Evolutionary conservation across 257 asterid species (phyloP).

Genomic region (Solanum medicagineum): DNA sequence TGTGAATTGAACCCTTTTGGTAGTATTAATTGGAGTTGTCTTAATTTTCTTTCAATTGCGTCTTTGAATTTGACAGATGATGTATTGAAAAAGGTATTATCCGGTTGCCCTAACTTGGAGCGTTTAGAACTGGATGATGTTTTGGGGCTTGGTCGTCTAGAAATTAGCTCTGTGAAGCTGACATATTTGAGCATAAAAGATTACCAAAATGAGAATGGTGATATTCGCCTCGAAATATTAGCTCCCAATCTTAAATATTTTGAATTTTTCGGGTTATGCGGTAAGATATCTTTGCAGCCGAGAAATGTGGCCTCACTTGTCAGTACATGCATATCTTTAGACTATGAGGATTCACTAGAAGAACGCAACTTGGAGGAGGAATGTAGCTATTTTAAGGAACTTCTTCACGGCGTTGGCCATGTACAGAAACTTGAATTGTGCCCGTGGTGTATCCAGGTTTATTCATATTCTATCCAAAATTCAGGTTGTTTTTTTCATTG

Average conservation of each 20-base stretch:
- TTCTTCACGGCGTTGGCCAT: not conserved
- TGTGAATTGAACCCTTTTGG: not conserved
- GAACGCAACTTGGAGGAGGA: not conserved
- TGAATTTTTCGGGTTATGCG: not conserved
- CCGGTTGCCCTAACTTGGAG: not conserved
- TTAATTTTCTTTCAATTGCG: not conserved
- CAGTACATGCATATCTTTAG: too few relatives aligned
- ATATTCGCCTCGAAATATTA: not conserved
- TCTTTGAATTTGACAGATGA: not conserved
- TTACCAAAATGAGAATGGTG: not conserved
- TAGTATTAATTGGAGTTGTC: not conserved
- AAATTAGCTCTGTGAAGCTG: not conserved
- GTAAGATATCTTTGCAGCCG: not conserved
- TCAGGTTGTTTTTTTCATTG: not conserved
- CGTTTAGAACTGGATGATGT: not conserved
- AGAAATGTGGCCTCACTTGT: not conserved
- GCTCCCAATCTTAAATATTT: not conserved
- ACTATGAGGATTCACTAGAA: not conserved
- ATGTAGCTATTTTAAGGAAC: not conserved
- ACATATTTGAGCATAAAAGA: not conserved
- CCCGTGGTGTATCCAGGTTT: not conserved
- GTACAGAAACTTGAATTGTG: not conserved
- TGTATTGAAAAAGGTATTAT: not conserved
- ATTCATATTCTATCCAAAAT: not conserved
- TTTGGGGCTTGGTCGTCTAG: not conserved